Conservation (phyloP, 2,329 filamentous ascomycete genomes). For the Beauveria bassiana region DNA sequence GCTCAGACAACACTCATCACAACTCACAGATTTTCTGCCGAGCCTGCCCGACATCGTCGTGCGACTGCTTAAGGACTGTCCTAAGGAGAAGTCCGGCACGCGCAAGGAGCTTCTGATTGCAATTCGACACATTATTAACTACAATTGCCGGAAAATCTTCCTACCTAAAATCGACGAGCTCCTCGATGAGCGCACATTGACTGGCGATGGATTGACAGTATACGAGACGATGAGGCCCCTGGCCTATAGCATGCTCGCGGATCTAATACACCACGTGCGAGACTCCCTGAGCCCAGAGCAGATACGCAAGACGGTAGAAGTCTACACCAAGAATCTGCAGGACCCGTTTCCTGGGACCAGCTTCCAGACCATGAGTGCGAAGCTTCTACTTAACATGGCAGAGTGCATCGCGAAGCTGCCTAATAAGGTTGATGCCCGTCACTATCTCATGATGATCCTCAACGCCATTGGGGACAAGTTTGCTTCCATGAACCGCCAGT, state of each 20-base stretch:
- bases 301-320: constrained; percentile 90
- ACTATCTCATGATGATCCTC: constrained; percentile 94
- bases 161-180: constrained; percentile 90
- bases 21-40: constrained; percentile 80
- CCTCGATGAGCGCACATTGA: constrained; percentile 85
- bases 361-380: constrained; percentile 99
- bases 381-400: constrained; percentile 93
- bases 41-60: constrained; percentile 85
- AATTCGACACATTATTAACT: constrained; percentile 97
- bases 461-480: constrained; percentile 99
- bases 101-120: constrained; percentile 94
- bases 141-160: constrained; percentile 95
- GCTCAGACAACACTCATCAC: constrained; percentile 76
- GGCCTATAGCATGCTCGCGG: constrained; percentile 96
- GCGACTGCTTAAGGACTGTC: constrained; percentile 84
- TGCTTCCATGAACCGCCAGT: constrained; percentile 94
- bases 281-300: constrained; percentile 83
- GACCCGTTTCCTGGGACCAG: constrained; percentile 96
- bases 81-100: constrained; percentile 84
- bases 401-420: constrained; percentile 93
- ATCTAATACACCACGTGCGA: constrained; percentile 93
- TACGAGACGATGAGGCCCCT: constrained; percentile 94
- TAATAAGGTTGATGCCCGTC: constrained; percentile 87
- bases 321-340: constrained; percentile 93
- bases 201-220: constrained; percentile 91